Evolutionary conservation across 768 basidiomycete genomes (phyloP).

Genomic region (Peribolospora kevripleyi): DNA sequence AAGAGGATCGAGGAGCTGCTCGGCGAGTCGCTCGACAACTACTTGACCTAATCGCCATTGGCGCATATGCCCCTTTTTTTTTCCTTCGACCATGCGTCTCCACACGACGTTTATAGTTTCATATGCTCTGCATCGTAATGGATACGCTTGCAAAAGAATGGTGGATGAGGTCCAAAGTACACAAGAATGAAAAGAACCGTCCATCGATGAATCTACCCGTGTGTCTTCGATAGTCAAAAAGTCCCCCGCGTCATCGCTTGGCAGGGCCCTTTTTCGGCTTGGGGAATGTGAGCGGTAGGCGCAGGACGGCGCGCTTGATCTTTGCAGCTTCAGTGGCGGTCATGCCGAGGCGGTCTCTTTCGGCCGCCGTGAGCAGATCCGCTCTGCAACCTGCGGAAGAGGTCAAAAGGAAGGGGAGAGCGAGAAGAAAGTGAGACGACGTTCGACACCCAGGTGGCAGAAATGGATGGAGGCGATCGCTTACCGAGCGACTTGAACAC

Average conservation of each 20-base stretch:
- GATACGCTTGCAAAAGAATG: too few species aligned
- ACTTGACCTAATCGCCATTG: not conserved
- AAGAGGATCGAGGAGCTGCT: slow-evolving; percentile 9
- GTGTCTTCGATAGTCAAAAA: too few species aligned
- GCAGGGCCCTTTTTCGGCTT: slow-evolving; percentile 22
- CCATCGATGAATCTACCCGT: too few species aligned
- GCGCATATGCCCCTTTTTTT: too few species aligned
- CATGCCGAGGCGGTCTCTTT: slow-evolving; percentile 38
- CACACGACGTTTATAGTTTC: too few species aligned
- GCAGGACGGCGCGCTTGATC: slow-evolving; percentile 45
- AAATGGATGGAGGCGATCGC: too few species aligned
- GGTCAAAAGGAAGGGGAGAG: not conserved
- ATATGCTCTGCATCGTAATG: too few species aligned
- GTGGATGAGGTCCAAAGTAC: too few species aligned
- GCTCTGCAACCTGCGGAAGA: too few species aligned
- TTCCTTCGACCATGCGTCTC: too few species aligned
- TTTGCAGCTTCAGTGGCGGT: slow-evolving; percentile 37
- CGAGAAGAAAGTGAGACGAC: not conserved
- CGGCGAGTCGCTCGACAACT: slow-evolving; percentile 7
- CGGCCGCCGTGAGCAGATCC: slow-evolving; percentile 19
- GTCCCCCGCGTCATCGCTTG: not conserved
- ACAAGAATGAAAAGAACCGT: too few species aligned
- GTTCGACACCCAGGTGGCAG: too few species aligned
- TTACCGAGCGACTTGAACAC: slow-evolving; percentile 52
- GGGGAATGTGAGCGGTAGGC: slow-evolving; percentile 53